Evolutionary conservation across 495 filamentous ascomycete genomes (phyloP), one percentile per base, ranked within the genome.

Genomic region (Penicillium bialowiezense): DNA sequence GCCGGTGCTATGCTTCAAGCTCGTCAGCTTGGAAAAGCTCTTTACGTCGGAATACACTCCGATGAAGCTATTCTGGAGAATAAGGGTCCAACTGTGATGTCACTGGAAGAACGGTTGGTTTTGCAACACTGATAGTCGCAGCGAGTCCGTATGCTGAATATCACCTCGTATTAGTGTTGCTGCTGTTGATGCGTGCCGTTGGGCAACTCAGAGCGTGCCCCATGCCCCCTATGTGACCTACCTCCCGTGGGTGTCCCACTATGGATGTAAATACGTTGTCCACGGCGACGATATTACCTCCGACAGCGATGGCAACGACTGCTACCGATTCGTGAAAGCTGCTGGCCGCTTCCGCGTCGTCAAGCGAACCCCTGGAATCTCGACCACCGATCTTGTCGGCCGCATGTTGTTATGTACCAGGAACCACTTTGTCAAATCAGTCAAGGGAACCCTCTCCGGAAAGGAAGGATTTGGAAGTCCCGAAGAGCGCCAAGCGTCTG

Each of bases 81-180:
- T 71, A 99, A 99, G 70, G 93, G 93, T 6, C 95, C 95, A 3
- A 96, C 92, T 4, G 93, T 99, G 42, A 99, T 99, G 93, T 90
- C 81, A 38, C 75, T 97, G 44, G 72, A 83, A 45, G 93, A 99
- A 75, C 88, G 93, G 83, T 89, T 54, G 50, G 73, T 68, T 43
- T 28, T 6, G 40, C n/a, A 18, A 8, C 41, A 7, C 21, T n/a
- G n/a, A n/a, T n/a, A n/a, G n/a, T n/a, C n/a, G n/a, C n/a, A n/a
- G n/a, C n/a, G 12, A 6, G 5, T 13, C 10, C 36, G 23, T 5
- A 15, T 72, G 62, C 52, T 74, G 12, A 48, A 67, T 41, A 14
- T 29, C 17, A 39, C 52, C 32, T 14, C 20, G 37, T 38, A 17
- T 9, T 54, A 85, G 82, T 45, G 71, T 95, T 43, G 79, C 89